Base-by-base conservation (phyloP, 2,329 filamentous ascomycete genomes). In the Hymenoscyphus albidus region DNA sequence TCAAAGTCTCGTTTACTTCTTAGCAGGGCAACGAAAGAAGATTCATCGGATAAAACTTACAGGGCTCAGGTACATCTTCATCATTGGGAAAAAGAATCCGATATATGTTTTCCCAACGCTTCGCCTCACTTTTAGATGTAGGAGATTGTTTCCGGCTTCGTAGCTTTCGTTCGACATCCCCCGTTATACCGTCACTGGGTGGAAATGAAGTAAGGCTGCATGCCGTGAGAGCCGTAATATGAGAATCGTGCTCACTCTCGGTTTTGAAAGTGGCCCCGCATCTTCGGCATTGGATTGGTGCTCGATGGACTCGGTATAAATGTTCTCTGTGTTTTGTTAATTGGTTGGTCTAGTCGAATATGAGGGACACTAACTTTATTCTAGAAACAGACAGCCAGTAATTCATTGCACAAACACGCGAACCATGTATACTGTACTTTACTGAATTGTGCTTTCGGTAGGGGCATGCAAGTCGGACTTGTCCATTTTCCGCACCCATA, bases 41-140 rank as follows among this genome's bases (percentile, higher is more conserved):
- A 9, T 7, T 7, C 5, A 22, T 18, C 7, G 42, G n/a, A 5
- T 5, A 48, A 16, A 18, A 18, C 42, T 18, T 48, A 16, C 42
- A 48, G n/a, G 57, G 38, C 4, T 40, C 35, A 5, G 57, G 57
- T 3, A 38, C 4, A 39, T 18, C 32, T 27, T 59, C 57, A 18
- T 5, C 4, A 2, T 27, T 27, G 27, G 57, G 58, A 12, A 60
- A 60, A 12, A 60, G 39, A 10, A 60, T 44, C 12, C 14, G 13
- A 22, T 60, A 60, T 16, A 35, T 60, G 3, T 32, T 39, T 31
- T 48, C 22, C 58, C 58, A 60, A 13, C 22, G 38, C 14, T 60
- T 39, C 5, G 6, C 40, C 18, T 48, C n/a, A 51, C 5, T 16
- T 16, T 60, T 14, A 5, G 13, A 35, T 4, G 6, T 18, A 7